A percentile compares a stretch with the other conserved stretches of the same genome.
These are phyloP conservation scores for Hygrophoropsis aurantiaca DNA, from an alignment of 768 basidiomycete species.

Conservation along the genomic window DNA sequence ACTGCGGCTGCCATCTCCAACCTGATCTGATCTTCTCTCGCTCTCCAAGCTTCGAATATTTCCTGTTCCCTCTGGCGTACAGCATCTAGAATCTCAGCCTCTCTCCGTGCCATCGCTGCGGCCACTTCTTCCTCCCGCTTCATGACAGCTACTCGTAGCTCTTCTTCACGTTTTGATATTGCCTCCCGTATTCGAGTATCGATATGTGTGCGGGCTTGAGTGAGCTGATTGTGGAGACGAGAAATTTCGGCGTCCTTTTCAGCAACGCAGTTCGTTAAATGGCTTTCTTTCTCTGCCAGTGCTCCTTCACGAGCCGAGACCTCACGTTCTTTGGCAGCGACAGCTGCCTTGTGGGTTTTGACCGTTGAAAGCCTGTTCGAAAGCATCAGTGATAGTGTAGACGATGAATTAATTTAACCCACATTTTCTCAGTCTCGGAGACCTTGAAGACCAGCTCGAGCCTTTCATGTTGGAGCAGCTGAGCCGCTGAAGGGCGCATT, in stretches of 20 bases:
- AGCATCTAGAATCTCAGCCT: constrained; percentile 71
- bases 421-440: constrained; percentile 80
- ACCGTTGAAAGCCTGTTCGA: constrained; percentile 56
- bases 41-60: constrained; percentile 57
- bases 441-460: constrained; percentile 71
- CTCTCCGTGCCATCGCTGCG: constrained; percentile 59
- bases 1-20: constrained; percentile 45
- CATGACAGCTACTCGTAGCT: constrained; percentile 61
- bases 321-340: constrained; percentile 66
- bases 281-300: constrained; percentile 55
- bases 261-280: constrained; percentile 43
- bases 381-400: not conserved
- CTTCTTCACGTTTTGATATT: constrained; percentile 63
- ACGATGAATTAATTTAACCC: constrained; percentile 14
- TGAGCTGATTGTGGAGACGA: constrained; percentile 44
- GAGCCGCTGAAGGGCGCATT: constrained; percentile 81
- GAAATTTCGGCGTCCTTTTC: constrained; percentile 65
- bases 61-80: constrained; percentile 65
- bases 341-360: constrained; percentile 57
- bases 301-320: constrained; percentile 54
- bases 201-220: constrained; percentile 38
- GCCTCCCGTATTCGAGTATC: constrained; percentile 56
- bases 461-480: constrained; percentile 79
- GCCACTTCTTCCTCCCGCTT: constrained; percentile 73
- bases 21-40: constrained; percentile 50